A percentile compares a stretch with the other conserved stretches of the same genome.
phyloP scores from a whole-genome alignment of 2,329 filamentous ascomycete species.

The Alternaria metachromatica region DNA sequence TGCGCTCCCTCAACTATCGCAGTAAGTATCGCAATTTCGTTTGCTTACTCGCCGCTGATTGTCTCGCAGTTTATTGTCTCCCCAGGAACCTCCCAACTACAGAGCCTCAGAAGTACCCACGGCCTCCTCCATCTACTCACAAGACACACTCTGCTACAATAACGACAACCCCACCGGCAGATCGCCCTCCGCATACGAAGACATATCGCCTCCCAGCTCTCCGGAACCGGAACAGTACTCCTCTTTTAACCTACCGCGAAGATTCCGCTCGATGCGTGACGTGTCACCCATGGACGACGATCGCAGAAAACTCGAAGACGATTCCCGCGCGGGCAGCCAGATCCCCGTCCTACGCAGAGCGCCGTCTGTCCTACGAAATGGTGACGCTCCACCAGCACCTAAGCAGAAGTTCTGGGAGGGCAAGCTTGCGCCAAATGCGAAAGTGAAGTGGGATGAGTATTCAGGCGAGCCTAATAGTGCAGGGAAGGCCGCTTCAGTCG shows the following conservation, averaged over 20 bases:
- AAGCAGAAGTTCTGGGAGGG: conserved; percentile 47
- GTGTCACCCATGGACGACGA: conserved; percentile 51
- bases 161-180: conserved; percentile 27
- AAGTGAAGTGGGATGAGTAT: conserved; percentile 66
- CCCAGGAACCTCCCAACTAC: conserved; percentile 29
- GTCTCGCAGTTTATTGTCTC: conserved; percentile 28
- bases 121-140: conserved; percentile 67
- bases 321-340: conserved; percentile 26
- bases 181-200: conserved; percentile 34
- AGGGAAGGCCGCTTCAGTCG: conserved; percentile 64
- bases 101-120: conserved; percentile 38
- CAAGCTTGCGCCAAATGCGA: conserved; percentile 44
- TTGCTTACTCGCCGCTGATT: not conserved
- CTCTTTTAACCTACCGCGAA: conserved; percentile 27
- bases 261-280: conserved; percentile 46
- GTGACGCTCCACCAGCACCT: conserved; percentile 18
- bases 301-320: conserved; percentile 20
- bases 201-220: conserved; percentile 50
- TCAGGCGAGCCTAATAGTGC: conserved; percentile 66
- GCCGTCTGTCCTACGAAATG: conserved; percentile 27
- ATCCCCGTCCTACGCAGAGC: conserved; percentile 46
- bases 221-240: conserved; percentile 42
- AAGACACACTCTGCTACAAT: conserved; percentile 55
- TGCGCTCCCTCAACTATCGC: conserved; percentile 23
- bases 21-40: conserved; percentile 30